phyloP scores from a whole-genome alignment of 148 eudicot genomes.

The Beta vulgaris region DNA sequence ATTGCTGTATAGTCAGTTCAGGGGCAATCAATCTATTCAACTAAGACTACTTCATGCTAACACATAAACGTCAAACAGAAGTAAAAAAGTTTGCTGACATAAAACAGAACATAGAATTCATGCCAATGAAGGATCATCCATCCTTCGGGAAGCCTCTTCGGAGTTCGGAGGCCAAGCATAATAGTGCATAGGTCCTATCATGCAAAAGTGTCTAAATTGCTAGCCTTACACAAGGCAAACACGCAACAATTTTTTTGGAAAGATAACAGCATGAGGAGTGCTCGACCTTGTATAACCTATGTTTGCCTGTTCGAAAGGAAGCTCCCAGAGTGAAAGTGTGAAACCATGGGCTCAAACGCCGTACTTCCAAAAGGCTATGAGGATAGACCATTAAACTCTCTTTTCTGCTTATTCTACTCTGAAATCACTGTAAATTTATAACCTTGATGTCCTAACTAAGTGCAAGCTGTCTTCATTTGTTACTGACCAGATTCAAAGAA shows the following conservation, averaged over 20 bases:
- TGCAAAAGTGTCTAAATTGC: not conserved
- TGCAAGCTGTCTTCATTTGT: not conserved
- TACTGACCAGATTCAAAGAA: not conserved
- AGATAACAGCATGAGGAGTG: not conserved
- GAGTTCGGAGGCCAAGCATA: not conserved
- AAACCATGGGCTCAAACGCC: not conserved
- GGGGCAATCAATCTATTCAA: not conserved
- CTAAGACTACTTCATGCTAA: not conserved
- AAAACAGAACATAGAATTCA: not conserved
- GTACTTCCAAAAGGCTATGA: not conserved
- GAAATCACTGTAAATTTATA: not conserved
- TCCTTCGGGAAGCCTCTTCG: not conserved
- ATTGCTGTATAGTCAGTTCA: not conserved
- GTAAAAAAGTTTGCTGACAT: not conserved
- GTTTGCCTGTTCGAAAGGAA: not conserved
- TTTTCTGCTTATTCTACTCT: not conserved
- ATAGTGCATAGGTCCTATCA: not conserved
- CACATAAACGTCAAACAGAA: not conserved
- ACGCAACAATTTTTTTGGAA: not conserved
- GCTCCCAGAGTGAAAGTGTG: conserved; percentile 10
- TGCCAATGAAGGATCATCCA: not conserved
- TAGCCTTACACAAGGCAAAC: not conserved
- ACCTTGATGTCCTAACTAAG: not conserved
- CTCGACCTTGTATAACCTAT: not conserved
- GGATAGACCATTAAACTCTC: not conserved